phyloP scores from a whole-genome alignment of 345 rosid genomes.

The Hirschfeldia incana region DNA sequence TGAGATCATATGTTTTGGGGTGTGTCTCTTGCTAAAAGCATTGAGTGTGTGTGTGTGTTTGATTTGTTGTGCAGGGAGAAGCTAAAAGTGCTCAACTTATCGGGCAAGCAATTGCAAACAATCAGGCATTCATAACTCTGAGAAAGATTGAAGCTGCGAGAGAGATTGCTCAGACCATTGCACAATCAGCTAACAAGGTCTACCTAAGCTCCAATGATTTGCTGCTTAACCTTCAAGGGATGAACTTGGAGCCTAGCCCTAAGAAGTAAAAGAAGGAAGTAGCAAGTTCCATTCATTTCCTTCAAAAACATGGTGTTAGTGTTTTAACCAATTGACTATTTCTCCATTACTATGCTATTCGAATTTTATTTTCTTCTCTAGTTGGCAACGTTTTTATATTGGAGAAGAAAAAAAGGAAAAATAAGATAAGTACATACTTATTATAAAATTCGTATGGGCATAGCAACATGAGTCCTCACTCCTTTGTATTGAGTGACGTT shows the following conservation, averaged over 20 bases:
- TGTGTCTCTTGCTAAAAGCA: background rate
- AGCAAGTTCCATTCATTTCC: slow-evolving; percentile 11
- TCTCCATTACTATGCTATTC: background rate
- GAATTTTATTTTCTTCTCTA: background rate
- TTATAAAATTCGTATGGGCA: slow-evolving; percentile 26
- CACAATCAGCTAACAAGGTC: slow-evolving; percentile 71
- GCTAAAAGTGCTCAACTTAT: slow-evolving; percentile 92
- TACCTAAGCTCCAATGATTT: slow-evolving; percentile 73
- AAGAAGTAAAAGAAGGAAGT: slow-evolving; percentile 46
- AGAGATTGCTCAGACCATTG: slow-evolving; percentile 82
- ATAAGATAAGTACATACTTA: slow-evolving; percentile 28
- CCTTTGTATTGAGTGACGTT: slow-evolving; percentile 13
- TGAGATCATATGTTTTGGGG: background rate
- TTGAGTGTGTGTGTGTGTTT: background rate
- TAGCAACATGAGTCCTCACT: slow-evolving; percentile 38
- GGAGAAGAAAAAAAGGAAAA: background rate
- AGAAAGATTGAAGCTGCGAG: slow-evolving; percentile 95
- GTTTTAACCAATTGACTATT: slow-evolving; percentile 12
- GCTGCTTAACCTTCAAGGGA: slow-evolving; percentile 74
- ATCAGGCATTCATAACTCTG: slow-evolving; percentile 86
- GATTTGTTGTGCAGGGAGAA: slow-evolving; percentile 61
- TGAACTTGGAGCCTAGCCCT: slow-evolving; percentile 50
- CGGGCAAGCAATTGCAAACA: slow-evolving; percentile 91
- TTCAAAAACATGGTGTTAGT: background rate
- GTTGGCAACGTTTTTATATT: background rate